Evolutionary conservation across 192 early-diverging fungal genomes (phyloP), one percentile per base, ranked within the genome.

Genomic region (Entrophospora sp.): DNA sequence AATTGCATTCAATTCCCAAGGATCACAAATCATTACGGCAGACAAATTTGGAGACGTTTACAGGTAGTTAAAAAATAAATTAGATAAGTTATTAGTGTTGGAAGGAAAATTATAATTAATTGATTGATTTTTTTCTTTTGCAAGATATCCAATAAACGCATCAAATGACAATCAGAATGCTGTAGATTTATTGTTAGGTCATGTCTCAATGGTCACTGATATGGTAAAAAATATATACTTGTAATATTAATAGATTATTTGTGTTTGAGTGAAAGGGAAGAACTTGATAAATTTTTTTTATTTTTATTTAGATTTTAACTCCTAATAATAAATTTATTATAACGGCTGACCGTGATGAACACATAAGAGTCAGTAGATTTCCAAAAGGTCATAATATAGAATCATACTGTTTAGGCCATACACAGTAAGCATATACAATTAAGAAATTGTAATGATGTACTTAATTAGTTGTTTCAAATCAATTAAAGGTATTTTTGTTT

Each of bases 31-130:
- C 48, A 36, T 95, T 10, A 82, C 84, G 0, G 93, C 87, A 9
- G 97, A 99, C 75, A 97, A 97, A 74, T 95, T 94, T 80, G 97
- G 97, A 6, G 97, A 99, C 79, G 86, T 92, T 20, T 89, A 93
- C 71, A 76, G 83, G 87, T 90, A 78, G 59, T 44, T 22, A 25
- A 64, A n/a, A n/a, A n/a, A n/a, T n/a, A n/a, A n/a, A n/a, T n/a
- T n/a, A n/a, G n/a, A n/a, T n/a, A n/a, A n/a, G n/a, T n/a, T n/a
- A n/a, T n/a, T n/a, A n/a, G n/a, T n/a, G n/a, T n/a, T n/a, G n/a
- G n/a, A n/a, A n/a, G n/a, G n/a, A n/a, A n/a, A n/a, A n/a, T n/a
- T n/a, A n/a, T n/a, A n/a, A n/a, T n/a, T n/a, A n/a, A n/a, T n/a
- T n/a, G n/a, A n/a, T n/a, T 64, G n/a, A 16, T 4, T 7, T 13